A percentile compares a stretch with the other conserved stretches of the same genome.
phyloP scores from a whole-genome alignment of 805 yeast genomes.

The Lipomyces lipofer region DNA sequence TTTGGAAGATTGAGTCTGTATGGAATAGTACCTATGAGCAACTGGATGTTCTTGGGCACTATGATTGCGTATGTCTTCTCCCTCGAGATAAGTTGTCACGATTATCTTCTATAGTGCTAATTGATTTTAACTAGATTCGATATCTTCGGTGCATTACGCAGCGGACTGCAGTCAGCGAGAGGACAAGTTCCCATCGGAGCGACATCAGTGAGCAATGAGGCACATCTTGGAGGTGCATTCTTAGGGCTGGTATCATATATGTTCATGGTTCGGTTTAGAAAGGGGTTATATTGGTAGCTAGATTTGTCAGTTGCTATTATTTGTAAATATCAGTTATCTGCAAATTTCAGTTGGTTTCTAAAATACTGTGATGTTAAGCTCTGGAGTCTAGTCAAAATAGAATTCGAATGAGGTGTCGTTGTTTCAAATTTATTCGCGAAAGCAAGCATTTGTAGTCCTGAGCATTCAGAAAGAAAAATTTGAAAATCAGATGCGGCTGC shows the following conservation, averaged over 20 bases:
- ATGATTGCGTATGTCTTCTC: conserved; percentile 7
- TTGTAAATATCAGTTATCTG: too few relatives aligned
- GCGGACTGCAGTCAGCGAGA: conserved; percentile 1
- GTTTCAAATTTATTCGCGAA: too few relatives aligned
- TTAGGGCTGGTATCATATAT: conserved; percentile 5
- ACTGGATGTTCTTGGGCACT: conserved; percentile 20
- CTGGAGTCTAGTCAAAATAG: too few relatives aligned
- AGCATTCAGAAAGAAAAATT: too few relatives aligned
- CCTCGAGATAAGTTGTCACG: too few relatives aligned
- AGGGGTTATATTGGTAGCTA: too few relatives aligned
- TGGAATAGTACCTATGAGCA: conserved; percentile 24
- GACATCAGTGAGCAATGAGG: conserved; percentile 1
- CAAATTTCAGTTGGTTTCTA: too few relatives aligned
- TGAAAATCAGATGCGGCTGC: too few relatives aligned
- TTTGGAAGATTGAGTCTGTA: conserved; percentile 3
- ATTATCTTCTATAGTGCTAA: not conserved
- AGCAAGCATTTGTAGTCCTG: too few relatives aligned
- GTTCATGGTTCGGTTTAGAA: conserved; percentile 15
- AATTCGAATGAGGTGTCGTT: too few relatives aligned
- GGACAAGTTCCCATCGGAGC: conserved; percentile 1
- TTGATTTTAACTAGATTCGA: conserved; percentile 7
- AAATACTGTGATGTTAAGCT: too few relatives aligned
- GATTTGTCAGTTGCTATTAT: too few relatives aligned
- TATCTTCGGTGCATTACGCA: not conserved
- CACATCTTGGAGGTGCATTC: conserved; percentile 15